A percentile compares a stretch with the other conserved stretches of the same genome.
These are phyloP conservation scores for Teratosphaeria gauchensis DNA, from an alignment of 2,329 filamentous ascomycete species.

Conservation along the genomic window DNA sequence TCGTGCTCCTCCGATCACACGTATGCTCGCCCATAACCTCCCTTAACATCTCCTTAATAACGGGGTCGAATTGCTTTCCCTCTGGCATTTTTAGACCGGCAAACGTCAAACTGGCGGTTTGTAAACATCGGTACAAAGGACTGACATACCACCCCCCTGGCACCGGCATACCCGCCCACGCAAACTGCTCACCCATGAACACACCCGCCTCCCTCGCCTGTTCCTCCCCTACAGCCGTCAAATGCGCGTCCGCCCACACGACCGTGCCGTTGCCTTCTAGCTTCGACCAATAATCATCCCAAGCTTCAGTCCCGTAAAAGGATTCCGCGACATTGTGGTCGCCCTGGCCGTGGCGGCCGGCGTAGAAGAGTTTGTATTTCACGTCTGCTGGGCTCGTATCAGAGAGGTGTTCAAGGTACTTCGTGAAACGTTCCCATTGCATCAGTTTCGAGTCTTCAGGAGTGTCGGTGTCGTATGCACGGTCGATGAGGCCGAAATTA, in stretches of 20 bases:
- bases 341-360: constrained; percentile 63
- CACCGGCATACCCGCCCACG: constrained; percentile 45
- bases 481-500: constrained; percentile 41
- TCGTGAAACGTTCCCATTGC: constrained; percentile 56
- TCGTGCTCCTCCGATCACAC: constrained; percentile 53
- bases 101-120: constrained; percentile 56
- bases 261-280: constrained; percentile 54
- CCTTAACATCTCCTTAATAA: constrained; percentile 53
- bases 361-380: constrained; percentile 57
- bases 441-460: constrained; percentile 35
- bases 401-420: constrained; percentile 47
- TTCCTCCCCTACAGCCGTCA: constrained; percentile 47
- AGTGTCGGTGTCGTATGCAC: constrained; percentile 34
- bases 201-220: constrained; percentile 50
- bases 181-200: constrained; percentile 50
- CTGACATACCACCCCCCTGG: constrained; percentile 58
- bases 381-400: constrained; percentile 35
- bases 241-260: constrained; percentile 53
- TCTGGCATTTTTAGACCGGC: constrained; percentile 42
- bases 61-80: constrained; percentile 44
- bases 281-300: constrained; percentile 59
- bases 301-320: constrained; percentile 58
- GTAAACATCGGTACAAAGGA: constrained; percentile 53
- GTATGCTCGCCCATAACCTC: constrained; percentile 60
- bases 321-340: constrained; percentile 52